Evolutionary conservation across 2,329 filamentous ascomycete genomes (phyloP), one percentile per base, ranked within the genome.

Genomic region (Beauveria bassiana): DNA sequence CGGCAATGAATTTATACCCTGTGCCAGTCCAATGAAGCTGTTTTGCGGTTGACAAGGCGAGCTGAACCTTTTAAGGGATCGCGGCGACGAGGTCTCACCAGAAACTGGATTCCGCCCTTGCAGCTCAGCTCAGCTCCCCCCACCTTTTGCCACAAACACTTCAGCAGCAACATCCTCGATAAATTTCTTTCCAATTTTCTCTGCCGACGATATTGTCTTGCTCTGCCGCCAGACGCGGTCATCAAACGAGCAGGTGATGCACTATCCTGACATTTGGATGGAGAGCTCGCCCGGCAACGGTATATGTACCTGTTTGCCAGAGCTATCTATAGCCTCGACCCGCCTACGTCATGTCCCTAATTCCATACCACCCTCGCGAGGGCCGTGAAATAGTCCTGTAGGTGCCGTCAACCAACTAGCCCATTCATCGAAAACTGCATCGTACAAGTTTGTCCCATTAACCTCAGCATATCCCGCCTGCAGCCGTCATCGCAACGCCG

Each of bases 401-500:
- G 70, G 89, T 68, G n/a, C 31, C 24, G 6, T 24, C 54, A n/a
- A 20, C 50, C 54, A n/a, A 20, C 50, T 16, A 12, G 24, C 18
- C 16, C 18, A 10, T 12, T 28, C 18, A 42, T 38, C 50, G 3
- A n/a, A 3, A 26, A 10, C 5, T 49, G 40, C 55, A 16, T n/a
- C 12, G 26, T n/a, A 16, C 9, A 4, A 18, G 40, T 10, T 31
- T 18, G 22, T 57, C 31, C 24, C 38, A 28, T 26, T 45, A 53
- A 22, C 16, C 22, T 31, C 52, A 26, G 14, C 3, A 54, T 51
- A 20, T 12, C 4, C 38, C 38, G 1, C 26, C 28, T 28, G 26
- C 69, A 98, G 95, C 58, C 95, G 93, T 64, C 92, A 97, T 73
- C 89, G 91, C 70, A 91, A 96, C 76, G 89, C 93, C 24, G 87